Evolutionary conservation across 1,139 yeast species (phyloP).

Genomic region (Fermentozyma sake): DNA sequence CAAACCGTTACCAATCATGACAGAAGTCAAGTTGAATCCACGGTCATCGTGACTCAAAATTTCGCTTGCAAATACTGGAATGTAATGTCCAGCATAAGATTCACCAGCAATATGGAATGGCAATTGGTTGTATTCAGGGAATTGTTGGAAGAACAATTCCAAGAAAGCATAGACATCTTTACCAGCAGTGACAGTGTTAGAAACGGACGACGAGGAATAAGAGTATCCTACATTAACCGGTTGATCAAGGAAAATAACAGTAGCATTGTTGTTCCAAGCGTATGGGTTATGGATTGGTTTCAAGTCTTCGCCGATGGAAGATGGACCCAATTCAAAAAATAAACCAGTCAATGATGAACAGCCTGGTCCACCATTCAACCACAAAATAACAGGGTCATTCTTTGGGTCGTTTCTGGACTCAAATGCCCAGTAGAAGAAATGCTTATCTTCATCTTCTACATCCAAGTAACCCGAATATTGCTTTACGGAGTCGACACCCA

Average conservation of each 20-base stretch:
- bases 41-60: constrained; percentile 75
- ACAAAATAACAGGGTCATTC: constrained; percentile 78
- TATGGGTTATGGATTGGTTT: constrained; percentile 72
- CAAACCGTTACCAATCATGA: constrained; percentile 92
- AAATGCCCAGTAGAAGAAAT: constrained; percentile 77
- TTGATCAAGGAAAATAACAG: constrained; percentile 89
- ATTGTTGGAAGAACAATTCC: constrained; percentile 83
- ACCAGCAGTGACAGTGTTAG: constrained; percentile 85
- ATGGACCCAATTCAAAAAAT: constrained; percentile 86
- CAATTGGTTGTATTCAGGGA: constrained; percentile 71
- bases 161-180: constrained; percentile 90
- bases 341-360: constrained; percentile 89
- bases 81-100: constrained; percentile 98
- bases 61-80: constrained; percentile 89
- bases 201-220: constrained; percentile 58
- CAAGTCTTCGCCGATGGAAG: constrained; percentile 61
- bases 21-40: constrained; percentile 78
- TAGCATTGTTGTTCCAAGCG: constrained; percentile 87
- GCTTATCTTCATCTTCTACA: constrained; percentile 65
- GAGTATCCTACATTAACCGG: constrained; percentile 95
- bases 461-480: constrained; percentile 89
- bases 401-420: constrained; percentile 87
- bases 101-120: constrained; percentile 97
- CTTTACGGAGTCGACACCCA: constrained; percentile 74
- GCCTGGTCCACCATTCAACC: constrained; percentile 94